Base-by-base conservation (phyloP, 2,329 filamentous ascomycete genomes). In the Ophiostoma quercus region DNA sequence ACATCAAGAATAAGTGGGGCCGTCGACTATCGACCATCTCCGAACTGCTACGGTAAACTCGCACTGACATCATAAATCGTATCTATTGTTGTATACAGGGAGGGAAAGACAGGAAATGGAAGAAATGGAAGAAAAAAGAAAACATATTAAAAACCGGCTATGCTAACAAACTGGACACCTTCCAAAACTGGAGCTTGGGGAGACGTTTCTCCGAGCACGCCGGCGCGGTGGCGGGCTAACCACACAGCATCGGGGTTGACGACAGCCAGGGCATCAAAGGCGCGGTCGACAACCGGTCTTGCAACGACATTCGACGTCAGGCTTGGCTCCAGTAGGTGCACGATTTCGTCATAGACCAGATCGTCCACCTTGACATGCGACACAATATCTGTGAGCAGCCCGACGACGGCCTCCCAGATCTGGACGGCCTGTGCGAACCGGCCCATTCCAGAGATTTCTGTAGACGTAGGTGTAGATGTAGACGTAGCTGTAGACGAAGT, bases 171-270 rank as follows among this genome's bases (percentile, higher is more conserved):
- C 16, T 25, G 3, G 6, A 72, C 70, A 3, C 73, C 73, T 1
- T 72, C 72, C 62, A 72, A 41, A 16, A 62, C 39, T 5, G 73
- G 73, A 29, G 77, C 74, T 9, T 32, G 29, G 5, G 37, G 11
- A 39, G 39, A 71, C 5, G 34, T n/a, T 11, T 43, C 54, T 8
- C 54, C 67, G 84, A 75, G 68, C 80, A 62, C 67, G 4, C 72
- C 71, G 6, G 47, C 32, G 0, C 66, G 41, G 70, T 85, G 84
- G 75, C 86, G 78, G 57, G 82, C 81, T 73, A 94, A 78, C 92
- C 92, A 96, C 3, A 95, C 89, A 1, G 90, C 89, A 80, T 95
- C 92, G 0, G 84, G 81, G 77, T 94, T 93, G 68, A 90, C 80
- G 2, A 77, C 79, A 73, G 90, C 87, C 65, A 95, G 78, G 12